phyloP scores from a whole-genome alignment of 2,329 filamentous ascomycete genomes.

The Neofusicoccum parvum region DNA sequence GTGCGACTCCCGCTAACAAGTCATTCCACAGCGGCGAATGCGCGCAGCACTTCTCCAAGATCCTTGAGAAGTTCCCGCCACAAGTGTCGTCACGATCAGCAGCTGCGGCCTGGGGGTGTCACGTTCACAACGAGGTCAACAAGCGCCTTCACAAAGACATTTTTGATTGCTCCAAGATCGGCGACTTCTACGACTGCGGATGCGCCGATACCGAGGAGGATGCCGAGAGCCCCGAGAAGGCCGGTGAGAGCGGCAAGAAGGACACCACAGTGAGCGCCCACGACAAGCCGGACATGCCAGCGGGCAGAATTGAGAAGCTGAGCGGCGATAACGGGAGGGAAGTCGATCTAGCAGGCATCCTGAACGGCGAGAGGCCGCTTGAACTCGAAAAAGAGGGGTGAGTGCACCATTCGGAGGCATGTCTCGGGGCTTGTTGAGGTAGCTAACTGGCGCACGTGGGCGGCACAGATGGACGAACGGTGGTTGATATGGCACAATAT shows the following conservation, averaged over 20 bases:
- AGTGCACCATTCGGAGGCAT: constrained; percentile 17
- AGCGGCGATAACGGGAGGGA: constrained; percentile 32
- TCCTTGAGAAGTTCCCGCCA: constrained; percentile 64
- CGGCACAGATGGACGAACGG: constrained; percentile 17
- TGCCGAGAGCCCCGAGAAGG: constrained; percentile 20
- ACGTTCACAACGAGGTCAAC: constrained; percentile 69
- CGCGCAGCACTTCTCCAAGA: constrained; percentile 63
- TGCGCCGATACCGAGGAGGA: constrained; percentile 57
- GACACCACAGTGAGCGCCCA: constrained; percentile 20
- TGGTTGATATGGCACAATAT: constrained; percentile 9
- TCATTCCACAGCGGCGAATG: constrained; percentile 59
- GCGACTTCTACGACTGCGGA: constrained; percentile 68
- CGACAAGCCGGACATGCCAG: constrained; percentile 32
- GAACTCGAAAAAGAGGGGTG: constrained; percentile 28
- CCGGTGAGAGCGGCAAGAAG: constrained; percentile 19
- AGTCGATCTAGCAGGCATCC: constrained; percentile 28
- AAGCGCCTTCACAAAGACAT: constrained; percentile 61
- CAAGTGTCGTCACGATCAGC: constrained; percentile 63
- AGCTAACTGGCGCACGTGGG: constrained; percentile 21
- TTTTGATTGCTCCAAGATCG: constrained; percentile 67
- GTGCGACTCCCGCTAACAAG: constrained; percentile 1
- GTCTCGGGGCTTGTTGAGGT: not conserved
- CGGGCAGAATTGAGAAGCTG: constrained; percentile 30
- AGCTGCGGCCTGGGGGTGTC: constrained; percentile 68
- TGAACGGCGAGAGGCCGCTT: constrained; percentile 17